Percentiles rank a stretch among this genome's conserved stretches.
phyloP scores from a whole-genome alignment of 2,329 filamentous ascomycete species.

The Elsinoe arachidis region DNA sequence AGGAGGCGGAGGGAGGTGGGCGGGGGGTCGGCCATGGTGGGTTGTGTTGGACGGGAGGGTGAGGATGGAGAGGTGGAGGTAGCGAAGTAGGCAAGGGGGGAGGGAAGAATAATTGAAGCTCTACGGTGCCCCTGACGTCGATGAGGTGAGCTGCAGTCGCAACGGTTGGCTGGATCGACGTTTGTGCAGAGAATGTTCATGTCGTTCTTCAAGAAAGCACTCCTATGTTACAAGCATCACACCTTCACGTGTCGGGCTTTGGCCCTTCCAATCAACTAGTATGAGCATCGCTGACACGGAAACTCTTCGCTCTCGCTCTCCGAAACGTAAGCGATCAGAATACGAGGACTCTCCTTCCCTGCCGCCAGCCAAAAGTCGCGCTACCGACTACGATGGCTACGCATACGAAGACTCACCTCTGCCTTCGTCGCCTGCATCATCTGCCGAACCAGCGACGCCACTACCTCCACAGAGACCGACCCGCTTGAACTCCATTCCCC shows the following conservation, averaged over 20 bases:
- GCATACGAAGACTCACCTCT: conserved; percentile 15
- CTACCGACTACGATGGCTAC: conserved; percentile 13
- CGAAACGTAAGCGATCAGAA: conserved; percentile 15
- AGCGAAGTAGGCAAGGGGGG: not conserved
- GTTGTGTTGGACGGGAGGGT: not conserved
- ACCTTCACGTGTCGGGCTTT: not conserved
- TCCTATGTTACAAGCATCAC: not conserved
- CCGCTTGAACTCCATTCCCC: conserved; percentile 57
- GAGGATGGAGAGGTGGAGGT: not conserved
- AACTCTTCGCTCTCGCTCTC: conserved; percentile 3
- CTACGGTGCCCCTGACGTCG: conserved; percentile 5
- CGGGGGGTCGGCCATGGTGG: conserved; percentile 15
- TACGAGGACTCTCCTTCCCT: not conserved
- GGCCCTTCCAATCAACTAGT: not conserved
- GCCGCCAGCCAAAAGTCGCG: not conserved
- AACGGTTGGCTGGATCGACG: not conserved
- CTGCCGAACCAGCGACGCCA: not conserved
- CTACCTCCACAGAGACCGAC: conserved; percentile 8
- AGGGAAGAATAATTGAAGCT: not conserved
- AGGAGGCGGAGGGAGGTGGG: conserved; percentile 61
- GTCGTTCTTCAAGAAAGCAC: not conserved
- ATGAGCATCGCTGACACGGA: conserved; percentile 15
- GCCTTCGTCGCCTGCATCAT: not conserved
- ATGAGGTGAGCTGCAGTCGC: not conserved
- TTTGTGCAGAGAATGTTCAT: not conserved